Conservation (phyloP, 306 rosid species). For the Herpetospermum pedunculosum region DNA sequence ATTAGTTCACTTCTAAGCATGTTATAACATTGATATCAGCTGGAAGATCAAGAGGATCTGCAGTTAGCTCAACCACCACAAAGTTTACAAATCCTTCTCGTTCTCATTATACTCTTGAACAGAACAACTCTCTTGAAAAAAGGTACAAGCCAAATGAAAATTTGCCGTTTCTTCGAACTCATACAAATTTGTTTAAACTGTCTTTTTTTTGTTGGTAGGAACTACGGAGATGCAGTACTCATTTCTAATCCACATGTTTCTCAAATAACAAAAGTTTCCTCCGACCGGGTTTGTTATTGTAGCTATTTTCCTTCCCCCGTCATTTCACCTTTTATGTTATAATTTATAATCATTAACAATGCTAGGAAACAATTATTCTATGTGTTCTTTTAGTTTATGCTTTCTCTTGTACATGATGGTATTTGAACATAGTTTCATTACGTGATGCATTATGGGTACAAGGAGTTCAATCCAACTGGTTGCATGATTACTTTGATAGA, state of each 20-base stretch:
- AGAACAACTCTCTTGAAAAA: slow-evolving; percentile 25
- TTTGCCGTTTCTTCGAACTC: background rate
- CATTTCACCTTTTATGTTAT: background rate
- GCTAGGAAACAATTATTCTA: background rate
- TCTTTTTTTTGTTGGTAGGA: slow-evolving; percentile 20
- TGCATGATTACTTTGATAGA: background rate
- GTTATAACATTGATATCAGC: slow-evolving; percentile 28
- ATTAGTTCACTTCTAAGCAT: background rate
- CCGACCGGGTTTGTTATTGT: slow-evolving; percentile 51
- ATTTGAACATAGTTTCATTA: background rate
- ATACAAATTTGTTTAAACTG: background rate
- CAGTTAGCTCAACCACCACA: slow-evolving; percentile 16
- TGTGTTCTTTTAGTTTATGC: background rate
- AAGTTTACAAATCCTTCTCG: slow-evolving; percentile 13
- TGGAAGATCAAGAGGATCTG: slow-evolving; percentile 41
- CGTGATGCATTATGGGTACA: background rate
- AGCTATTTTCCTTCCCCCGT: background rate
- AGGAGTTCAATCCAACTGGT: background rate
- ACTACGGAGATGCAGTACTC: slow-evolving; percentile 18
- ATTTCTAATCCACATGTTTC: slow-evolving; percentile 12
- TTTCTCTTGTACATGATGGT: background rate
- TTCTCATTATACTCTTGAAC: slow-evolving; percentile 13
- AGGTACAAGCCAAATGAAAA: slow-evolving; percentile 6
- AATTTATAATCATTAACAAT: background rate
- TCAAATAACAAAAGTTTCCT: slow-evolving; percentile 39